Conservation (phyloP, 2,329 filamentous ascomycete genomes). For the Pseudogymnoascus sp. region DNA sequence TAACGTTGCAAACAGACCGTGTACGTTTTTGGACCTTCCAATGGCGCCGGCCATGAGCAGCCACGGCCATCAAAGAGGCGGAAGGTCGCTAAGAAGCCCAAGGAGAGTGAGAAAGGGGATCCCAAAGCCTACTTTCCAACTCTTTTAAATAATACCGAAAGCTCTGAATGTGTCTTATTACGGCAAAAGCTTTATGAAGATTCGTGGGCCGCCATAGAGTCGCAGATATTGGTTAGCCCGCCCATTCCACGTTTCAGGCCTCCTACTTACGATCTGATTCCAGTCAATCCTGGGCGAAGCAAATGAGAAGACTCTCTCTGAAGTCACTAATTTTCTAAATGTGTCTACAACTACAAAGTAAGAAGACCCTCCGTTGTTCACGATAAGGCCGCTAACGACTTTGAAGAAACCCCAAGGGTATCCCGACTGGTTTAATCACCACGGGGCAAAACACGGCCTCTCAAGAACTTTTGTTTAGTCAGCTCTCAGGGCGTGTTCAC, state of each 20-base stretch:
- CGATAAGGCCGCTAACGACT: not conserved
- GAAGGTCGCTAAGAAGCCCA: slow-evolving; percentile 22
- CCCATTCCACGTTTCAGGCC: slow-evolving; percentile 30
- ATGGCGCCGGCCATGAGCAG: slow-evolving; percentile 32
- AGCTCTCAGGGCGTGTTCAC: slow-evolving; percentile 52
- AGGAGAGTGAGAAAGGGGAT: not conserved
- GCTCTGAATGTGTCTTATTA: slow-evolving; percentile 37
- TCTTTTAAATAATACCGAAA: slow-evolving; percentile 48
- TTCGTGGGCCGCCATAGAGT: slow-evolving; percentile 57
- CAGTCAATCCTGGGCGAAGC: slow-evolving; percentile 50
- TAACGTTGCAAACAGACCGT: slow-evolving; percentile 38
- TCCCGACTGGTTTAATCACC: slow-evolving; percentile 64
- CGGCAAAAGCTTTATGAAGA: slow-evolving; percentile 52
- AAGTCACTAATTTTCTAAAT: slow-evolving; percentile 49
- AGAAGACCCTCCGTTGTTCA: slow-evolving; percentile 9
- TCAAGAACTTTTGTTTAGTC: slow-evolving; percentile 64
- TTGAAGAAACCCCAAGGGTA: slow-evolving; percentile 26
- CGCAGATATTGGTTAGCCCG: slow-evolving; percentile 40
- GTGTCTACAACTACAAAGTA: slow-evolving; percentile 26
- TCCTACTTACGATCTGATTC: slow-evolving; percentile 3
- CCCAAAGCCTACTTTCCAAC: slow-evolving; percentile 35
- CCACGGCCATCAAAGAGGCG: slow-evolving; percentile 30
- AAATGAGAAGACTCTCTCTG: slow-evolving; percentile 50
- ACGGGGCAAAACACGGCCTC: slow-evolving; percentile 73
- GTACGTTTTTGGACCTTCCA: slow-evolving; percentile 49